Base-by-base conservation (phyloP, 2,329 filamentous ascomycete species). In the Ophiosphaerella narmari region DNA sequence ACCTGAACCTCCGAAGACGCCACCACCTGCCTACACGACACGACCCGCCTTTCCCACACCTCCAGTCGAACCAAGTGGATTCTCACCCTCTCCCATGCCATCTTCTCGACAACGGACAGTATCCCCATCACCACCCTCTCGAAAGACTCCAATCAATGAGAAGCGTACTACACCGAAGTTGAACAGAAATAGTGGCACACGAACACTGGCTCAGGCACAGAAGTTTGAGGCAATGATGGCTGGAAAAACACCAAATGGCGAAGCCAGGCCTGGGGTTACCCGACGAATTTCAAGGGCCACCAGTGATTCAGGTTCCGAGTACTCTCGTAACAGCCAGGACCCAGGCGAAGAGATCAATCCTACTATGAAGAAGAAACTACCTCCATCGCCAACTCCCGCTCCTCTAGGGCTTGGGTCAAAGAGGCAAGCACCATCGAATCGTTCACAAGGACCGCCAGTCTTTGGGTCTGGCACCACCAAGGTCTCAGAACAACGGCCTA, bases 211-310 rank as follows among this genome's bases (percentile, higher is more conserved):
- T 7, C 64, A 70, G 48, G 67, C 67, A 4, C 65, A 68, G 24
- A 63, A 56, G 49, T 70, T 70, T 36, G 67, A 70, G 41, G 55
- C 63, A 7, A 50, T 67, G 59, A 58, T 57, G 34, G 53, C 55
- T 29, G 54, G 48, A 18, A 52, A 59, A 40, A 57, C 52, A 14
- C 50, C 52, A 5, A 56, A 52, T 4, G 43, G 48, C 2, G 49
- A 48, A n/a, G 5, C 31, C 1, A 23, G 7, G 4, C 23, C 11
- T 7, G 53, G 26, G 31, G 44, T 31, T 3, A 38, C 5, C 7
- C 48, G 43, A 34, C 46, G 52, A 6, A 18, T 16, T 12, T 60
- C 63, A 4, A 46, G 57, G 13, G 52, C 50, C 4, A 48, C 47
- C 2, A 62, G 59, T 32, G 43, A 56, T 16, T 49, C 55, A 8